Evolutionary conservation across 192 early-diverging fungal genomes (phyloP), one percentile per base, ranked within the genome.

Genomic region (Coemansia sp.): DNA sequence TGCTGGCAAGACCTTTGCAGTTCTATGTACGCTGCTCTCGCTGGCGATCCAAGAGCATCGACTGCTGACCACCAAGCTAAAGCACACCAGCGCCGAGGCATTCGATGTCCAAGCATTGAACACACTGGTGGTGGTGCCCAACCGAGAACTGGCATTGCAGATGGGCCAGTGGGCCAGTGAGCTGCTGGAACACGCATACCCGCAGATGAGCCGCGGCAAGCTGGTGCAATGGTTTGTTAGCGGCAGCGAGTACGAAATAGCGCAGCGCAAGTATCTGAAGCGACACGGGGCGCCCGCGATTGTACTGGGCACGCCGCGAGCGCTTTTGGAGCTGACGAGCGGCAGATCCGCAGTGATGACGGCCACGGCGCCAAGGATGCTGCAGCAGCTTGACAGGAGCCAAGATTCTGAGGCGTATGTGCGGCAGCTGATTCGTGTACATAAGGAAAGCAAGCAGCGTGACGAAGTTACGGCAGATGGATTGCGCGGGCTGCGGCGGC

Each of bases 81-180:
- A 38, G 6, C 45, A 40, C 17, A 52, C 41, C 21, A 32, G 46
- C 11, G 15, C 32, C 5, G 44, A 44, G 49, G 47, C 58, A 2
- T 36, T 45, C 4, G 35, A 25, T 14, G 5, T 56, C 3, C 62
- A 64, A 3, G 17, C 40, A 10, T 5, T 31, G 5, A 70, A 35
- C 45, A 54, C 60, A 0, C 27, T 75, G 8, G 38, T 68, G 12
- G 53, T 75, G 2, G 72, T 64, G 27, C 72, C 72, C 0, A 75
- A 68, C 41, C 55, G 65, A 2, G 72, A 68, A 40, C 65, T 75
- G 15, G 72, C 72, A 3, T n/a, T 75, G 27, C 72, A 75, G 46
- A 47, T 68, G 28, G 61, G 62, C 19, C 11, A 8, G 7, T 75
- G 72, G 72, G 44, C 58, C 0, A 15, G 17, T 1, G 21, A 4